These are phyloP conservation scores for Climacium dendroides DNA, from an alignment of 225 moss, liverwort and hornwort species.

Conservation along the genomic window DNA sequence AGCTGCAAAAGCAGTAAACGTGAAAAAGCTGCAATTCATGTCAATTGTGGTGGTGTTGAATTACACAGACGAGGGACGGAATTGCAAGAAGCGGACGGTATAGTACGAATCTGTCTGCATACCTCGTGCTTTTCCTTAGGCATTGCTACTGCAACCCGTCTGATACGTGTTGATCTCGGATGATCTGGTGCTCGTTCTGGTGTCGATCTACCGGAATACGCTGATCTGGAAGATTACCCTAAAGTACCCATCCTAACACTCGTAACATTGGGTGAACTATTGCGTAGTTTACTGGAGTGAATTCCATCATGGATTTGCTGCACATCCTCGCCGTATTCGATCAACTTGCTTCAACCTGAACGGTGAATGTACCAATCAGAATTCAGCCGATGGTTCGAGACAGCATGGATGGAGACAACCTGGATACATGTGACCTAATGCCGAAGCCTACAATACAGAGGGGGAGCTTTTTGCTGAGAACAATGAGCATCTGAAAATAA, in stretches of 20 bases:
- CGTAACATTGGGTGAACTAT: background rate
- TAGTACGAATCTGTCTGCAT: background rate
- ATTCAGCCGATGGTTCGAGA: background rate
- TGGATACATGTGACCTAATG: background rate
- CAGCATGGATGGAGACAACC: background rate
- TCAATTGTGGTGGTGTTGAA: background rate
- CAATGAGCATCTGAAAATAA: background rate
- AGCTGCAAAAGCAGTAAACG: background rate
- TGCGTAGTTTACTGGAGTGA: too few species aligned
- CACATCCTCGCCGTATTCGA: background rate
- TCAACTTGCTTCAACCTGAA: background rate
- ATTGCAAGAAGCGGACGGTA: background rate
- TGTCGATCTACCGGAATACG: background rate
- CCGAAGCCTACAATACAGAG: background rate
- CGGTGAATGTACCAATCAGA: background rate
- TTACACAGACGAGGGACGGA: background rate
- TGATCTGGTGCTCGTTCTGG: background rate
- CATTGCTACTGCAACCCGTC: background rate
- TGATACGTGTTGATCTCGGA: background rate
- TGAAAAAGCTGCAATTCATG: background rate
- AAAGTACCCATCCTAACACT: background rate
- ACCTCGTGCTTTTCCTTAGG: background rate
- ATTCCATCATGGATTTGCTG: background rate
- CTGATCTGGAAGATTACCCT: background rate
- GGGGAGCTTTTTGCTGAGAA: background rate